Evolutionary conservation across 345 rosid species (phyloP), one percentile per base, ranked within the genome.

Genomic region (Eucalyptus guilfoylei): DNA sequence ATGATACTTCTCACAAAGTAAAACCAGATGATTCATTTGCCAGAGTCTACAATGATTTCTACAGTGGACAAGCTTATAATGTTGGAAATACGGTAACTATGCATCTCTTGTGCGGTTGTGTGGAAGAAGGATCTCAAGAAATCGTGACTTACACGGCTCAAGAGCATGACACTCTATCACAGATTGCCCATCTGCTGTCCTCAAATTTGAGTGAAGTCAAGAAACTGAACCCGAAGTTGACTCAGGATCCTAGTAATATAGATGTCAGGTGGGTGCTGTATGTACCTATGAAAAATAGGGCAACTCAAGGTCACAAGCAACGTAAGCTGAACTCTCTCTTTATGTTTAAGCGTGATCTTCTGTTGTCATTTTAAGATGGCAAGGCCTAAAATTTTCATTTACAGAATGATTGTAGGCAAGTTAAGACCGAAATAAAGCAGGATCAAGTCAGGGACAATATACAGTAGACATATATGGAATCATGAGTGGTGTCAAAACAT

Each of bases 51-150:
- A 13, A 44, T 72, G 12, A 37, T 40, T 62, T 89, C n/a, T 95
- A 90, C 48, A 90, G 90, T 28, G 94, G 95, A 28, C 96, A 94
- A 89, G 95, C 91, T 64, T 92, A 93, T 91, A 30, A 17, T 32
- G 52, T 83, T 6, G 93, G 91, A 47, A 14, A 13, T 12, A 14
- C 2, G 3, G 92, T 93, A 47, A 40, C 89, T 10, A 88, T 95
- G 69, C 90, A 93, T 86, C 92, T 95, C 50, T 7, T 91, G 87
- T 95, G 96, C 21, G 97, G 96, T 14, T 95, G 97, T 83, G 54
- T 88, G 26, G 92, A 91, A 62, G 90, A 52, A 24, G 90, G 85
- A 30, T 88, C 93, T 40, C 90, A 92, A 55, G 47, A 87, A 80
- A 90, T 94, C 52, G 92, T 93, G 58, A 92, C 96, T 6, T 95